Conservation (phyloP, 805 yeast species). For the Barnettozyma botsteinii region DNA sequence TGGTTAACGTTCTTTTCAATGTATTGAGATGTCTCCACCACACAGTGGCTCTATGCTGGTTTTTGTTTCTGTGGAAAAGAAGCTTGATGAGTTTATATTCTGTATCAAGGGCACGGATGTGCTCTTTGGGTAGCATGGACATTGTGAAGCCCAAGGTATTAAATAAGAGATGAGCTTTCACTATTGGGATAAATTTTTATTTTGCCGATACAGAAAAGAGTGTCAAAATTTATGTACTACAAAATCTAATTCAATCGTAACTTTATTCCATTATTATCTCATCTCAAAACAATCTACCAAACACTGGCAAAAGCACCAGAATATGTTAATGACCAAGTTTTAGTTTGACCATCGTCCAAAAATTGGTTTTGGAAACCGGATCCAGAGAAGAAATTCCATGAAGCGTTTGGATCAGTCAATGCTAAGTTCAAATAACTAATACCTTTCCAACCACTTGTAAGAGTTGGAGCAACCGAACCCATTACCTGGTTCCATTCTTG, state of each 20-base stretch:
- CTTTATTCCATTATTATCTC: neutral
- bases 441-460: constrained; percentile 70
- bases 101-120: constrained; percentile 23
- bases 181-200: neutral
- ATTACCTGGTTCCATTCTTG: constrained; percentile 61
- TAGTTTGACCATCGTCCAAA: constrained; percentile 80
- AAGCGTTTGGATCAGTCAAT: constrained; percentile 55
- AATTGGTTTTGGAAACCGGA: constrained; percentile 45
- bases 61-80: constrained; percentile 62
- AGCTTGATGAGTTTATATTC: constrained; percentile 60
- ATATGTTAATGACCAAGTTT: constrained; percentile 81
- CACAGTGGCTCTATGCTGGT: constrained; percentile 63
- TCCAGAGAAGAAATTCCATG: constrained; percentile 58
- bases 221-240: neutral
- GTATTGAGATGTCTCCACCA: constrained; percentile 77
- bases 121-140: constrained; percentile 5
- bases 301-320: constrained; percentile 39
- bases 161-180: neutral
- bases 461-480: constrained; percentile 36
- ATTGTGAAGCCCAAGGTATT: neutral
- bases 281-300: neutral
- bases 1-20: constrained; percentile 50
- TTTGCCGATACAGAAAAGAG: neutral
- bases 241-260: neutral
- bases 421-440: constrained; percentile 70